Percentiles rank a stretch among this genome's conserved stretches.
Evolutionary conservation across 2,329 filamentous ascomycete genomes (phyloP).

Genomic region (Ceratocystis diversiconidia): DNA sequence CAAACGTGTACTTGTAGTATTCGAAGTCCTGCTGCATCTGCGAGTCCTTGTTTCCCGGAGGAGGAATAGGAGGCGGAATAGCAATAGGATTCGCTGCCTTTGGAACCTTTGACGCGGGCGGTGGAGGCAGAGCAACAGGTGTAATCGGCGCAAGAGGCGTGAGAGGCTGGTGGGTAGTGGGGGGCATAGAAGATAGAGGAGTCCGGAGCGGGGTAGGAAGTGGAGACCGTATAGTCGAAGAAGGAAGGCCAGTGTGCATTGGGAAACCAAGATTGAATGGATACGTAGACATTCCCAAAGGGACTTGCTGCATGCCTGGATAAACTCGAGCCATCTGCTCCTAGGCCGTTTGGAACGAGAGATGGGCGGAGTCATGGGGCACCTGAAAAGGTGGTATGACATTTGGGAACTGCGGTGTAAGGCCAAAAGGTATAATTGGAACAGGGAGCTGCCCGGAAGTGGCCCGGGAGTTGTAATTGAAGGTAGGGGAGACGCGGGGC

Average conservation of each 20-base stretch:
- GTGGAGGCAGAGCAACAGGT: background rate
- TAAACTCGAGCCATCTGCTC: constrained; percentile 6
- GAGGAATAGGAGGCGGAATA: constrained; percentile 13
- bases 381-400: background rate
- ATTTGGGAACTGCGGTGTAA: background rate
- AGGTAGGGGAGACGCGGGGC: background rate
- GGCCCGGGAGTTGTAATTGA: background rate
- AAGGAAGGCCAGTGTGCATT: background rate
- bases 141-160: constrained; percentile 5
- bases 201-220: background rate
- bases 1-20: constrained; percentile 18
- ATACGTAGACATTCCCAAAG: background rate
- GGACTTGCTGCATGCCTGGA: constrained; percentile 1
- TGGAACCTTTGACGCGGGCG: background rate
- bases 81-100: background rate
- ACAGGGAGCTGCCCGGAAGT: background rate
- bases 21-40: constrained; percentile 17
- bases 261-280: constrained; percentile 1
- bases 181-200: background rate
- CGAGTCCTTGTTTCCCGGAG: constrained; percentile 14
- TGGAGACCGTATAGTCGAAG: background rate
- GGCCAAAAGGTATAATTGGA: constrained; percentile 1
- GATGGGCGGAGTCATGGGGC: background rate
- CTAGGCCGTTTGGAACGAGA: background rate
- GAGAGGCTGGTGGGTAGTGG: background rate